Conservation (phyloP, 805 yeast species). For the Scheffersomyces amazonensis region DNA sequence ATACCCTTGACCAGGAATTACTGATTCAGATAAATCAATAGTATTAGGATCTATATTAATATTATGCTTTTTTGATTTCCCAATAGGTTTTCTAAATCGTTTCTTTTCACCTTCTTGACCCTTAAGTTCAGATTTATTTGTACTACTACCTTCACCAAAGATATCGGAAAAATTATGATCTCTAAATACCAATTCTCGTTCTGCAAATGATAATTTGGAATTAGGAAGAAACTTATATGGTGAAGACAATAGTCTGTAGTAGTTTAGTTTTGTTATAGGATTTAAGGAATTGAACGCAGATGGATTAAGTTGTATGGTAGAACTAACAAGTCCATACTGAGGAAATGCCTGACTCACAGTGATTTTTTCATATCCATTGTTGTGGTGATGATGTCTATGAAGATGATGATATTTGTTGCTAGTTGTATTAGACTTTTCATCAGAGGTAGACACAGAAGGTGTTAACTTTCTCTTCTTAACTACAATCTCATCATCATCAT, state of each 20-base stretch:
- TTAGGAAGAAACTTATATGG: conserved; percentile 19
- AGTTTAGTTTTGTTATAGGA: conserved; percentile 31
- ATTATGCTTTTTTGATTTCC: conserved; percentile 28
- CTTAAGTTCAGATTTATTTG: conserved; percentile 5
- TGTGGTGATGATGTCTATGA: neutral
- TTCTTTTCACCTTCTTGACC: conserved; percentile 9
- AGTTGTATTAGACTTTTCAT: neutral
- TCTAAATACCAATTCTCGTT: conserved; percentile 30
- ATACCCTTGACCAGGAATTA: conserved; percentile 43
- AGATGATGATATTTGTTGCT: neutral
- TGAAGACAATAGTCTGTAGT: conserved; percentile 26
- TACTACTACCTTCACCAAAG: conserved; percentile 8
- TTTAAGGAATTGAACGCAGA: conserved; percentile 34
- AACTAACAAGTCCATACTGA: conserved; percentile 30
- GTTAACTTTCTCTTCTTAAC: conserved; percentile 1
- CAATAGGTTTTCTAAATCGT: conserved; percentile 22
- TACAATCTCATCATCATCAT: conserved; percentile 2
- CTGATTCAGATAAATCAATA: conserved; percentile 36
- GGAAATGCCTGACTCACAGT: conserved; percentile 40
- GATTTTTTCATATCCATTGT: conserved; percentile 22
- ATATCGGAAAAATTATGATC: conserved; percentile 26
- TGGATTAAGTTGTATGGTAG: conserved; percentile 27
- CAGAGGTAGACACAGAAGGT: neutral
- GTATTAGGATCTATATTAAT: conserved; percentile 36
- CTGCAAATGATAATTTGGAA: conserved; percentile 27